Conservation (phyloP, 2,329 filamentous ascomycete genomes). For the Phyllosticta citrichinensis region DNA sequence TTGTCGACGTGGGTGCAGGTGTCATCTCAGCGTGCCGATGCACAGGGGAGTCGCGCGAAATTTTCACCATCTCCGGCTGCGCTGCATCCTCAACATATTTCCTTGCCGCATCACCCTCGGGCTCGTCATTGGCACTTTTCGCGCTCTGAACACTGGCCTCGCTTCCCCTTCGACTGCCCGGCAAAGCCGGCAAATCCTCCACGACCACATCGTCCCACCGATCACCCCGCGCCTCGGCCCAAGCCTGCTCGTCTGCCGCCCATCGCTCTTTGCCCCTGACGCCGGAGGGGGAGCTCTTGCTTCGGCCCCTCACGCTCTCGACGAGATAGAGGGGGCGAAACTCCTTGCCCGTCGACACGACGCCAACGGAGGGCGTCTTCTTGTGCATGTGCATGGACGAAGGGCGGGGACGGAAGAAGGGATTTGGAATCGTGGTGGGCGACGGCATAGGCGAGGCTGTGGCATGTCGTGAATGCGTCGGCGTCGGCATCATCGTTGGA, state of each 20-base stretch:
- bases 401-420: background rate
- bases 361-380: conserved; percentile 34
- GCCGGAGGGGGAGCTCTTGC: conserved; percentile 34
- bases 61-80: background rate
- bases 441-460: background rate
- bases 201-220: conserved; percentile 19
- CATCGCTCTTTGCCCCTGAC: background rate
- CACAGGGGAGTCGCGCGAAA: background rate
- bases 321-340: conserved; percentile 76
- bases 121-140: background rate
- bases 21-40: background rate
- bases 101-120: background rate
- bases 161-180: conserved; percentile 27
- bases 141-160: background rate
- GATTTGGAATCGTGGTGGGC: background rate
- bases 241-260: conserved; percentile 3
- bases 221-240: background rate
- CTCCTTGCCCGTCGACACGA: conserved; percentile 41
- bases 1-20: background rate
- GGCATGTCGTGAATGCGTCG: background rate
- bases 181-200: conserved; percentile 42
- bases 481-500: background rate
- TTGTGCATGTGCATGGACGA: conserved; percentile 28
- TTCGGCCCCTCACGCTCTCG: conserved; percentile 43
- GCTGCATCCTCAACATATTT: background rate